phyloP scores from a whole-genome alignment of 2,329 filamentous ascomycete species.

The Trichophaea hybrida region DNA sequence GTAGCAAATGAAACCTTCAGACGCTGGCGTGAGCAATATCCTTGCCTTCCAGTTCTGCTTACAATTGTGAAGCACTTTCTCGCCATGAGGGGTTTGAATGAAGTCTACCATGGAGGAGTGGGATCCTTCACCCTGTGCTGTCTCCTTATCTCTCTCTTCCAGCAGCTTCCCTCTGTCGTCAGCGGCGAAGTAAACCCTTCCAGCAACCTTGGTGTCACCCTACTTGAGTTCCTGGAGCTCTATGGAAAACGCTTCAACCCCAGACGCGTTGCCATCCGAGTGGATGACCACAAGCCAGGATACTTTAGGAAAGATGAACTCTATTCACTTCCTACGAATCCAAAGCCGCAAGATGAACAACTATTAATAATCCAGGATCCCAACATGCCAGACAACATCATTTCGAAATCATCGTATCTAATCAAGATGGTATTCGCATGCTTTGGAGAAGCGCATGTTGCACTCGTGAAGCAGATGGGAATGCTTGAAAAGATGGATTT shows the following conservation, averaged over 20 bases:
- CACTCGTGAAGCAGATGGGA: conserved; percentile 45
- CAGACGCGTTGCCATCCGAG: conserved; percentile 52
- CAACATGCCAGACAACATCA: conserved; percentile 72
- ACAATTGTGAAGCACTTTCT: conserved; percentile 86
- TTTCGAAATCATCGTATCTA: conserved; percentile 69
- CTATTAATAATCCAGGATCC: conserved; percentile 85
- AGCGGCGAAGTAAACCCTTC: conserved; percentile 44
- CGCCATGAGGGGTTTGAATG: conserved; percentile 76
- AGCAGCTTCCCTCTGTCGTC: conserved; percentile 59
- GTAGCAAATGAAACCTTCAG: conserved; percentile 67
- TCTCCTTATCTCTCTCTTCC: conserved; percentile 75
- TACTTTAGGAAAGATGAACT: conserved; percentile 50
- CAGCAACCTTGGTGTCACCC: conserved; percentile 60
- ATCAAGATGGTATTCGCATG: conserved; percentile 50
- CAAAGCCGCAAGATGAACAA: conserved; percentile 11
- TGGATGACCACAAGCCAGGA: conserved; percentile 49
- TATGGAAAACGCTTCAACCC: conserved; percentile 76
- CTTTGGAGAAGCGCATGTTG: conserved; percentile 51
- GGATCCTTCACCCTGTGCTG: conserved; percentile 92
- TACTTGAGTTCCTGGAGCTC: conserved; percentile 78
- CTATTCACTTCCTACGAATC: background rate
- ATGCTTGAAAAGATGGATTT: conserved; percentile 32
- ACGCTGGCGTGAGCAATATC: conserved; percentile 63
- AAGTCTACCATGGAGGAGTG: conserved; percentile 79
- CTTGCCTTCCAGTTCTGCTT: conserved; percentile 73